A percentile compares a stretch with the other conserved stretches of the same genome.
These are phyloP conservation scores for Cladosporium phlei DNA, from an alignment of 2,329 filamentous ascomycete species.

Conservation along the genomic window DNA sequence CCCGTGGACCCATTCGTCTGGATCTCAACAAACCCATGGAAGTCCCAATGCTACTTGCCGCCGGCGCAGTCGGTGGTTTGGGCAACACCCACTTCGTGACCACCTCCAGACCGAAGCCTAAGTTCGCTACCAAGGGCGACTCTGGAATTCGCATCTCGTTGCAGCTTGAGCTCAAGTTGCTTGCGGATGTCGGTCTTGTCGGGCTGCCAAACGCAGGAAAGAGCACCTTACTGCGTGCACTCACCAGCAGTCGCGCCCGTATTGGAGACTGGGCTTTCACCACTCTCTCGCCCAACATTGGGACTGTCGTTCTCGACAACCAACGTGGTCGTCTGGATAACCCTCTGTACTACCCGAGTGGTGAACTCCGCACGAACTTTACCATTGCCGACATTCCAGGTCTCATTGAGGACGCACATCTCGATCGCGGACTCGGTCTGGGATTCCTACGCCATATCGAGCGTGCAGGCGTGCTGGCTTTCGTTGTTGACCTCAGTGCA, in stretches of 20 bases:
- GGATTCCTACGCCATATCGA: constrained; percentile 93
- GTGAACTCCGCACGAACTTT: constrained; percentile 67
- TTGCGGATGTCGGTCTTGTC: constrained; percentile 91
- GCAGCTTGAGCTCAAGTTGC: constrained; percentile 86
- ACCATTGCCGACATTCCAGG: constrained; percentile 95
- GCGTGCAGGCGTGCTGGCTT: constrained; percentile 84
- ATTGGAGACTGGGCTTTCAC: constrained; percentile 97
- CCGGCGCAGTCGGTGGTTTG: constrained; percentile 81
- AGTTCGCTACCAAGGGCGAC: constrained; percentile 85
- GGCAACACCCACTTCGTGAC: constrained; percentile 92
- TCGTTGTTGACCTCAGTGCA: constrained; percentile 80
- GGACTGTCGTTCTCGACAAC: constrained; percentile 88
- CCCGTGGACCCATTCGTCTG: constrained; percentile 61
- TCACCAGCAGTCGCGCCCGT: constrained; percentile 83
- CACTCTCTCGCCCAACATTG: constrained; percentile 89
- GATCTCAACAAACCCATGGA: constrained; percentile 66
- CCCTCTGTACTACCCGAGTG: constrained; percentile 27
- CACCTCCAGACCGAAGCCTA: constrained; percentile 67
- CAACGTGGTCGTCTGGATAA: constrained; percentile 59
- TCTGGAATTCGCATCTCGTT: constrained; percentile 71
- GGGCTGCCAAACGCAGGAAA: constrained; percentile 95
- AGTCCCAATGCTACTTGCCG: constrained; percentile 76
- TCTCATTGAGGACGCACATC: constrained; percentile 83
- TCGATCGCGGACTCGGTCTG: constrained; percentile 85
- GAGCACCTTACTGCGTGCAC: constrained; percentile 79